These are phyloP conservation scores for Croton setiger DNA, from an alignment of 441 rosid genomes.

Conservation along the genomic window DNA sequence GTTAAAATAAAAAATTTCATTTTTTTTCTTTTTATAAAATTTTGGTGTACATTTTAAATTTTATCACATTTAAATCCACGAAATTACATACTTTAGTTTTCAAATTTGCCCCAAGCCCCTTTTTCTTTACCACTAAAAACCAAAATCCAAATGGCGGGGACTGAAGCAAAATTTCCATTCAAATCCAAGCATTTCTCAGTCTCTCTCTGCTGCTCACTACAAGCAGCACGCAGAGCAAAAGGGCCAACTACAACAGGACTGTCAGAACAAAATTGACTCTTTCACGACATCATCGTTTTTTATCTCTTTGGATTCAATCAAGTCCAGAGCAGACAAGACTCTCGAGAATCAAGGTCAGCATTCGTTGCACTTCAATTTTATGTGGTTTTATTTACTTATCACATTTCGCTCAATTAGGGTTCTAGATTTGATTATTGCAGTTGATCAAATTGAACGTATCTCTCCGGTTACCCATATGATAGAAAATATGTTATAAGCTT, in stretches of 20 bases:
- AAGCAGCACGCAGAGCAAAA: slow-evolving; percentile 29
- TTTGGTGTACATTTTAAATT: too few species aligned
- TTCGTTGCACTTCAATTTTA: not conserved
- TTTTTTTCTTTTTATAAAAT: too few species aligned
- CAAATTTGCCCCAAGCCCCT: too few species aligned
- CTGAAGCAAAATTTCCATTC: too few species aligned
- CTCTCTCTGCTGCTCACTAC: not conserved
- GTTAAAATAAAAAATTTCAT: too few species aligned
- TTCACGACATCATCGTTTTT: slow-evolving; percentile 43
- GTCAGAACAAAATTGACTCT: slow-evolving; percentile 45
- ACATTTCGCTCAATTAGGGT: not conserved
- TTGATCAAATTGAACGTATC: not conserved
- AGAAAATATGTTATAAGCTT: not conserved
- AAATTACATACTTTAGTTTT: too few species aligned
- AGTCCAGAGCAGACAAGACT: slow-evolving; percentile 43
- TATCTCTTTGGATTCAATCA: slow-evolving; percentile 41
- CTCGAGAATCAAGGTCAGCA: slow-evolving; percentile 50
- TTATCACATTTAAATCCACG: too few species aligned
- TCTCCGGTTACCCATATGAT: not conserved
- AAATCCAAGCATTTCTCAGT: too few species aligned
- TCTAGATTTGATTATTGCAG: not conserved
- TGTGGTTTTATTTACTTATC: not conserved
- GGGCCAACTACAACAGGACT: too few species aligned
- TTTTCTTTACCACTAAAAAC: too few species aligned
- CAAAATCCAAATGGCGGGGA: too few species aligned